Percentiles rank a stretch among this genome's conserved stretches.
These are phyloP conservation scores for Xylariaceae sp. DNA, from an alignment of 2,329 filamentous ascomycete species.

Conservation along the genomic window DNA sequence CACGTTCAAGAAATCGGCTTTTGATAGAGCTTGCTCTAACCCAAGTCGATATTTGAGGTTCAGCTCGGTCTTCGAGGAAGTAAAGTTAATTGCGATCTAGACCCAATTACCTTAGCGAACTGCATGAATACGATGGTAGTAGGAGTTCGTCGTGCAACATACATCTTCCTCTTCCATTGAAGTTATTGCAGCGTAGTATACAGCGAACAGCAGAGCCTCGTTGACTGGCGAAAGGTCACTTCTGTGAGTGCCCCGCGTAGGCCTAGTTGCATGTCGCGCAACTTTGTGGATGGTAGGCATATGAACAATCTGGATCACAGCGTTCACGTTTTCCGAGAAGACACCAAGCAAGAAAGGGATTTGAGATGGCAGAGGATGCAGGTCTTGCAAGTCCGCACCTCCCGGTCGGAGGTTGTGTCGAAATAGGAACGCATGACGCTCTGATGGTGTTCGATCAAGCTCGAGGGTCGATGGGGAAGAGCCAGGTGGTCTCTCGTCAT, in stretches of 20 bases:
- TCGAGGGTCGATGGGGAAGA: constrained; percentile 35
- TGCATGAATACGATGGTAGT: neutral
- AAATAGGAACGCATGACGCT: constrained; percentile 51
- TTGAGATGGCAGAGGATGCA: constrained; percentile 52
- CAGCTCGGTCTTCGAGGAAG: constrained; percentile 36
- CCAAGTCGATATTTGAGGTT: constrained; percentile 39
- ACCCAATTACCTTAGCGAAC: neutral
- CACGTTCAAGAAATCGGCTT: constrained; percentile 46
- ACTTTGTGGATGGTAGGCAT: constrained; percentile 41
- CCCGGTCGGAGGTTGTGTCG: constrained; percentile 37
- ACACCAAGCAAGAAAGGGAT: constrained; percentile 50
- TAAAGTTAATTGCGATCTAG: constrained; percentile 34
- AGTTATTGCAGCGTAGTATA: constrained; percentile 53
- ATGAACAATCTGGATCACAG: constrained; percentile 40
- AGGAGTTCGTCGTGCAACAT: constrained; percentile 18
- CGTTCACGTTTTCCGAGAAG: constrained; percentile 50
- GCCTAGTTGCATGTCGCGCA: constrained; percentile 34
- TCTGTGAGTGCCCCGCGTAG: constrained; percentile 30
- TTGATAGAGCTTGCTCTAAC: constrained; percentile 44
- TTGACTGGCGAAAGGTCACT: constrained; percentile 37
- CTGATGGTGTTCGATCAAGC: constrained; percentile 38
- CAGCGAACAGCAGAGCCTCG: constrained; percentile 53
- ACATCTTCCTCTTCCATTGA: constrained; percentile 58
- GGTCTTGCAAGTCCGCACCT: constrained; percentile 32
- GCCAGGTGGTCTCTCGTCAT: constrained; percentile 32